Evolutionary conservation across 2,329 filamentous ascomycete species (phyloP).

Genomic region (Fusarium humuli): DNA sequence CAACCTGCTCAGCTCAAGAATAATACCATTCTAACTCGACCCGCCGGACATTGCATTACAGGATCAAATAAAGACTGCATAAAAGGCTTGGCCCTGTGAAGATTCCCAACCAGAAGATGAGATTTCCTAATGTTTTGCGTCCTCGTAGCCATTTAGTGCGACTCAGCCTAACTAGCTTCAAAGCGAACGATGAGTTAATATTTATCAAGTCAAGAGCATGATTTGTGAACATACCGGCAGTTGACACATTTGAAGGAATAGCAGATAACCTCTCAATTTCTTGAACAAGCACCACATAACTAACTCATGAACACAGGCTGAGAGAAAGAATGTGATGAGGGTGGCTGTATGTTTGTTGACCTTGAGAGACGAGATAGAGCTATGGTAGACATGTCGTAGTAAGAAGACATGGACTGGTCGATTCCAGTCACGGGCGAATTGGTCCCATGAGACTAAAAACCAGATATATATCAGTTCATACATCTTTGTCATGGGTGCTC

Average conservation of each 20-base stretch:
- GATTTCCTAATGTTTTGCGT: slow-evolving; percentile 73
- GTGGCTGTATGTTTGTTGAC: slow-evolving; percentile 78
- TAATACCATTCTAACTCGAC: too few relatives aligned
- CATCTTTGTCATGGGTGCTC: neutral
- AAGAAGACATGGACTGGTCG: slow-evolving; percentile 81
- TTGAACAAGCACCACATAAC: slow-evolving; percentile 86
- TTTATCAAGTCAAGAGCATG: neutral
- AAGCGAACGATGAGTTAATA: neutral
- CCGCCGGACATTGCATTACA: slow-evolving; percentile 52
- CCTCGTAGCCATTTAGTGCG: slow-evolving; percentile 74
- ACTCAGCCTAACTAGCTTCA: slow-evolving; percentile 71
- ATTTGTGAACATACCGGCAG: slow-evolving; percentile 63
- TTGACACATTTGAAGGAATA: slow-evolving; percentile 80
- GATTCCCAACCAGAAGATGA: slow-evolving; percentile 83
- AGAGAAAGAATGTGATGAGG: slow-evolving; percentile 79
- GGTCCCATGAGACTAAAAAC: slow-evolving; percentile 71
- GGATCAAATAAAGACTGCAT: slow-evolving; percentile 69
- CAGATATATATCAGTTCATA: slow-evolving; percentile 5
- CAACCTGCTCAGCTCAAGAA: neutral
- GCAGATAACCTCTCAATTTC: slow-evolving; percentile 79
- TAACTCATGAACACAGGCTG: slow-evolving; percentile 77
- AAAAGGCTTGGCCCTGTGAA: slow-evolving; percentile 79
- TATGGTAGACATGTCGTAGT: slow-evolving; percentile 82
- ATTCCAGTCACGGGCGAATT: slow-evolving; percentile 86
- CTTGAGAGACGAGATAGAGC: slow-evolving; percentile 77